phyloP scores from a whole-genome alignment of 164 flowering plant species.

The Litsea cubeba region DNA sequence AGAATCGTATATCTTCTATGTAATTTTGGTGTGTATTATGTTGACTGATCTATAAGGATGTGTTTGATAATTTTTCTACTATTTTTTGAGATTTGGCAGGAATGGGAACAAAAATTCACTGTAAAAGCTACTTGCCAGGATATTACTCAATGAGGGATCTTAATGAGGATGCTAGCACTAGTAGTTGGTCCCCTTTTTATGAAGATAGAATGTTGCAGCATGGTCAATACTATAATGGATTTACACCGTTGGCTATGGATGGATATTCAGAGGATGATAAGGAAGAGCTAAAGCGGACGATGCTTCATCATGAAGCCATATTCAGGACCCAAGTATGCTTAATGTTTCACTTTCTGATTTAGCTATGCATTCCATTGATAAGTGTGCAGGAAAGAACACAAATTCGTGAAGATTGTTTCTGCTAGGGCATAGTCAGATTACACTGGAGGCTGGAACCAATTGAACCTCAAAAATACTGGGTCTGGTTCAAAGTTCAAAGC shows the following conservation, averaged over 20 bases:
- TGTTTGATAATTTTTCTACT: background rate
- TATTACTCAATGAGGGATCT: constrained; percentile 77
- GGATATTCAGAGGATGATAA: constrained; percentile 49
- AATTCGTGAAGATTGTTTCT: no score
- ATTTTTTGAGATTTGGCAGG: constrained; percentile 22
- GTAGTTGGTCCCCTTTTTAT: constrained; percentile 58
- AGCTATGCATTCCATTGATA: background rate
- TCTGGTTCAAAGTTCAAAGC: no score
- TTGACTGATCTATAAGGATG: background rate
- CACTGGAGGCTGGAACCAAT: no score
- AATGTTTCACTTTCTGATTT: background rate
- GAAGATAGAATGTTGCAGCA: constrained; percentile 47
- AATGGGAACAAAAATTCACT: constrained; percentile 85
- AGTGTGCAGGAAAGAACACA: background rate
- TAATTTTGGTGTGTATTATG: background rate
- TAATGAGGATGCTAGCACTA: constrained; percentile 60
- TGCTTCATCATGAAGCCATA: constrained; percentile 81
- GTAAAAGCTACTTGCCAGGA: constrained; percentile 58
- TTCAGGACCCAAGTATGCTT: constrained; percentile 76
- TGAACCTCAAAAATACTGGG: no score
- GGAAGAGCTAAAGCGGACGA: constrained; percentile 67
- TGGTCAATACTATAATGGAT: constrained; percentile 52
- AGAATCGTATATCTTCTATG: background rate
- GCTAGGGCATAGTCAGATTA: no score
- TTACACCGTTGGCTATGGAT: constrained; percentile 37